Evolutionary conservation across 768 basidiomycete genomes (phyloP), one percentile per base, ranked within the genome.

Genomic region (Boletus sensibilis): DNA sequence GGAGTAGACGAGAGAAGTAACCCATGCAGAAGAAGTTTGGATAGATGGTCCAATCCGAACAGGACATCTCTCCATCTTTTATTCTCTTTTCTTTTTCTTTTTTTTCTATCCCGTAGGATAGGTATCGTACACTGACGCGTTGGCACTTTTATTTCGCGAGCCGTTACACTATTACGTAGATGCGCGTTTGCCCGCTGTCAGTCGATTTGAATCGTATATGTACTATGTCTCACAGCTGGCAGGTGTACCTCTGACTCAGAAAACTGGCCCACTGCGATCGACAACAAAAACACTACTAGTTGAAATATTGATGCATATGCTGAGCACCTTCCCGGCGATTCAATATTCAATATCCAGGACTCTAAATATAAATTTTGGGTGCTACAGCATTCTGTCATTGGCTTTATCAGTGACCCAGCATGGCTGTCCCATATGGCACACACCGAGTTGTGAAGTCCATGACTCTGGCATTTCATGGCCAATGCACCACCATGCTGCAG

Each of bases 1-100:
- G 57, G 82, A 83, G 39, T 68, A 65, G 63, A n/a, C 12, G 14
- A 16, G n/a, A 23, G 23, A 21, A 23, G 38, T 20, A 44, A 18
- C 2, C 21, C 9, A 10, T 16, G 29, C 25, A 13, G 29, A 20
- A 33, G 25, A 20, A 14, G 14, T 14, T 48, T 45, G 38, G 39
- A 54, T 50, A 25, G 14, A 25, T 23, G 23, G 44, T 48, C 13
- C 23, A 6, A 41, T 7, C 8, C 18, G 13, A 18, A 11, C 4
- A 20, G 11, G 25, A 21, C 29, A 25, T 48, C 12, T 48, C 12
- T 14, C 25, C 54, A 33, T 29, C 29, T 18, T 37, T 5, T 25
- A 12, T 39, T 21, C 23, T 16, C 23, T 7, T 13, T 31, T 27
- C 20, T 13, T 5, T 18, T 21, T 47, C 16, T 56, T 20, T 18